Percentiles rank a stretch among this genome's conserved stretches.
phyloP scores from a whole-genome alignment of 192 early-diverging fungal species.

The Gaertneriomyces semiglobifer region DNA sequence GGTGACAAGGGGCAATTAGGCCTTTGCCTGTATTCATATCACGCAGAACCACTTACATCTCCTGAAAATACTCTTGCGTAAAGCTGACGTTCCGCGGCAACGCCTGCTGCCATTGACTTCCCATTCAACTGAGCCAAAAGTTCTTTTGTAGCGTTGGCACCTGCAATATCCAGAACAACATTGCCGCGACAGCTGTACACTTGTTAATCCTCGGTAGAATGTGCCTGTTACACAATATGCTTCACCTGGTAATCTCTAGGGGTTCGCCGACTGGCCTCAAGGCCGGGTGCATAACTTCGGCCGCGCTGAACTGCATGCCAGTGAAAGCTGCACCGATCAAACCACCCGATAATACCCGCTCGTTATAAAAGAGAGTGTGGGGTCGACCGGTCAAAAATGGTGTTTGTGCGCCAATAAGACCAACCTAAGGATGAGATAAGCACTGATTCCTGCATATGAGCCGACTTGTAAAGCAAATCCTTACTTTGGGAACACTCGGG shows the following conservation, averaged over 20 bases:
- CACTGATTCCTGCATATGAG: too few relatives aligned
- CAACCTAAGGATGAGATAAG: conserved; percentile 11
- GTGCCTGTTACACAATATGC: background rate
- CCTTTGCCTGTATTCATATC: too few relatives aligned
- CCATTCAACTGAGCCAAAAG: conserved; percentile 21
- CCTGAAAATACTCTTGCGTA: conserved; percentile 22
- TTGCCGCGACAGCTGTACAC: conserved; percentile 34
- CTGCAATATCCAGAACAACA: conserved; percentile 33
- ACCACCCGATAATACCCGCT: conserved; percentile 26
- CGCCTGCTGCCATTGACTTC: conserved; percentile 8
- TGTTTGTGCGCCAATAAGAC: conserved; percentile 34
- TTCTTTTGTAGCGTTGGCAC: conserved; percentile 27
- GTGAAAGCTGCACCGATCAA: conserved; percentile 25
- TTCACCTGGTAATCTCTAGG: conserved; percentile 28
- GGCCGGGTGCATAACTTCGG: conserved; percentile 6
- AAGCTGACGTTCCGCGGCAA: conserved; percentile 25
- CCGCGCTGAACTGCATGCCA: background rate
- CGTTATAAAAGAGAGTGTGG: conserved; percentile 37
- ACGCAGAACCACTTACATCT: background rate
- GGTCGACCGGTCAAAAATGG: conserved; percentile 37
- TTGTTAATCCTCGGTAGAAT: background rate
- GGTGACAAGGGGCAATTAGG: background rate
- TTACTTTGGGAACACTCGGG: conserved; percentile 21
- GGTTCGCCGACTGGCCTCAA: conserved; percentile 26
- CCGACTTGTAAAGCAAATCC: background rate